Base-by-base conservation (phyloP, 1,284 basidiomycete genomes). In the Earliella scabrosa region DNA sequence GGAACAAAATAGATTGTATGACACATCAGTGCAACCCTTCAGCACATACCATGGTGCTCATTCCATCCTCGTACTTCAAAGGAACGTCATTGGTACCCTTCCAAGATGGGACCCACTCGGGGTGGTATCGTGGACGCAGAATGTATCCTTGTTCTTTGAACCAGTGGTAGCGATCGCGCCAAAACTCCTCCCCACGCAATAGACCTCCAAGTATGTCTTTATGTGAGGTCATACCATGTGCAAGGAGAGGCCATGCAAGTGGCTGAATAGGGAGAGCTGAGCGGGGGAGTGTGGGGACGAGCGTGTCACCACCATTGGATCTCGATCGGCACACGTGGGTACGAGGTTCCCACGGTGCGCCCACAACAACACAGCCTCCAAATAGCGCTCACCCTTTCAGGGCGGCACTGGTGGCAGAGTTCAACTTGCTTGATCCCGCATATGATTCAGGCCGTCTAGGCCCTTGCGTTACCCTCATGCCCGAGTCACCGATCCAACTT, bases 201-300 rank as follows among this genome's bases (percentile, higher is more conserved):
- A 40, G 21, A 9, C 39, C 39, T 23, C 39, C 39, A 24, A 21
- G 39, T 10, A 40, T 40, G 18, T 40, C 39, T 18, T 9, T 13
- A 8, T n/a, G 18, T n/a, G 36, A 16, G 18, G 36, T 38, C 36
- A 38, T 38, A 38, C n/a, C n/a, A n/a, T n/a, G n/a, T n/a, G n/a
- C n/a, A n/a, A n/a, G n/a, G n/a, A n/a, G n/a, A n/a, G n/a, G n/a
- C n/a, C n/a, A n/a, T n/a, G n/a, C n/a, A n/a, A n/a, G 32, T 45
- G 38, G 27, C 53, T 41, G 11, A 23, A 21, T 2, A 1, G 45
- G 26, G 2, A 34, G 23, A 20, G 20, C 24, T 1, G 53, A 51
- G 5, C 50, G 50, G 11, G 61, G 35, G 18, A 38, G 45, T 3
- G n/a, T n/a, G n/a, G n/a, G n/a, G n/a, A n/a, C n/a, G n/a, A n/a